Evolutionary conservation across 1,284 basidiomycete genomes (phyloP), one percentile per base, ranked within the genome.

Genomic region (Leccinum holopus): DNA sequence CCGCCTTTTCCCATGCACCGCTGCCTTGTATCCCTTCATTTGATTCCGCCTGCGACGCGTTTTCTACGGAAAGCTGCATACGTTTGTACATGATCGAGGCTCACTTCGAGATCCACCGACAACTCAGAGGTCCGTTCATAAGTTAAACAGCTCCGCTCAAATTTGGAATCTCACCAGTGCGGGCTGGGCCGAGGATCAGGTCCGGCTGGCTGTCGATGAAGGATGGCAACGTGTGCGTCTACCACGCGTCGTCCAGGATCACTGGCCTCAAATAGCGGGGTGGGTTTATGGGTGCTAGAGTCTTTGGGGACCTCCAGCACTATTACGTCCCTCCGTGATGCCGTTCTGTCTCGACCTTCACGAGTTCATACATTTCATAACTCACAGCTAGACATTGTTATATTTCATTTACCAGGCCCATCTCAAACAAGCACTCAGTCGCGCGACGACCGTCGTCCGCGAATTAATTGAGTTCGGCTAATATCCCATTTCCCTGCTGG

Each of bases 381-480:
- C 65, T 63, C 74, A 68, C 67, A 64, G 58, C 63, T 57, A 68
- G 64, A 72, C 61, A 73, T 70, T 69, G 73, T 73, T 61, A 59
- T 33, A 71, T 66, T 75, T 73, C 63, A 75, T 75, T 66, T 75
- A 65, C 62, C 58, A 75, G 68, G 58, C 52, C 52, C 47, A 68
- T 70, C 72, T 70, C 65, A 66, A 76, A 76, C 62, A 62, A 64
- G 55, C 59, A 65, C 55, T 60, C 61, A 60, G 65, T 68, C 67
- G 61, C 60, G 65, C 71, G 65, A 73, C 66, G 57, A 70, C 60
- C 62, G 61, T 62, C 60, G 65, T 67, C 64, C 63, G 58, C 70
- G 66, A 76, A 74, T 74, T 76, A 75, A 76, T 72, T 64, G 72
- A 75, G 55, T 57, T 76, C 72, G 74, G 74, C 73, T 76, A 58